Conservation (phyloP, 2,329 filamentous ascomycete genomes). For the Fusarium torreyae region DNA sequence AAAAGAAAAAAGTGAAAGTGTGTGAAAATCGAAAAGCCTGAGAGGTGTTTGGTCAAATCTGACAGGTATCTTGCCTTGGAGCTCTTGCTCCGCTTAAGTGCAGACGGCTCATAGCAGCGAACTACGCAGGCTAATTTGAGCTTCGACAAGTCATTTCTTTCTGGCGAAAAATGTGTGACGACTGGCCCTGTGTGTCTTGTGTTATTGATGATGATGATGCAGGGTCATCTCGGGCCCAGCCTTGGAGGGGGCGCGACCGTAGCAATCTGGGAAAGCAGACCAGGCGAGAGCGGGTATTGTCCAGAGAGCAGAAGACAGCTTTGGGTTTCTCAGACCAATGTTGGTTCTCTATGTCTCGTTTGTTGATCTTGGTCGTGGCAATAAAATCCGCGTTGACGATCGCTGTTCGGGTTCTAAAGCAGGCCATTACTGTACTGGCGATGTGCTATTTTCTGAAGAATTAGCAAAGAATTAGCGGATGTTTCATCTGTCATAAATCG, state of each 20-base stretch:
- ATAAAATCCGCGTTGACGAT: conserved; percentile 16
- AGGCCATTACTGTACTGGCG: conserved; percentile 4
- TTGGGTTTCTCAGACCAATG: conserved; percentile 7
- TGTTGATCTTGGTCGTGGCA: conserved; percentile 29
- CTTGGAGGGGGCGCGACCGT: conserved; percentile 24
- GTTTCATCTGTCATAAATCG: conserved; percentile 16
- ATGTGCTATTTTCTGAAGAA: conserved; percentile 15
- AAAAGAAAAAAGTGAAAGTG: conserved; percentile 16
- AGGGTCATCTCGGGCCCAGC: conserved; percentile 23
- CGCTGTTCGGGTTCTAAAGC: conserved; percentile 12
- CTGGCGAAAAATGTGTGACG: conserved; percentile 28
- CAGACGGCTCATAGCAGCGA: conserved; percentile 43
- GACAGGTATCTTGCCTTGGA: conserved; percentile 41
- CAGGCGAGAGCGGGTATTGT: conserved; percentile 7
- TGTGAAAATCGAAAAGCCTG: conserved; percentile 1
- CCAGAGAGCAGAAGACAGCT: conserved; percentile 12
- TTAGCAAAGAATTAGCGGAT: conserved; percentile 5
- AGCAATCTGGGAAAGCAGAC: conserved; percentile 7
- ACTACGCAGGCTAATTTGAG: conserved; percentile 30
- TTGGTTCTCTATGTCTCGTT: conserved; percentile 9
- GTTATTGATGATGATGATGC: conserved; percentile 33
- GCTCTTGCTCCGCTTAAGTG: conserved; percentile 40
- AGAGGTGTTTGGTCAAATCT: conserved; percentile 31
- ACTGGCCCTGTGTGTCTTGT: conserved; percentile 45
- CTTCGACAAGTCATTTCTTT: conserved; percentile 42